Conservation (phyloP, 257 asterid genomes). For the Nicotiana noctiflora region DNA sequence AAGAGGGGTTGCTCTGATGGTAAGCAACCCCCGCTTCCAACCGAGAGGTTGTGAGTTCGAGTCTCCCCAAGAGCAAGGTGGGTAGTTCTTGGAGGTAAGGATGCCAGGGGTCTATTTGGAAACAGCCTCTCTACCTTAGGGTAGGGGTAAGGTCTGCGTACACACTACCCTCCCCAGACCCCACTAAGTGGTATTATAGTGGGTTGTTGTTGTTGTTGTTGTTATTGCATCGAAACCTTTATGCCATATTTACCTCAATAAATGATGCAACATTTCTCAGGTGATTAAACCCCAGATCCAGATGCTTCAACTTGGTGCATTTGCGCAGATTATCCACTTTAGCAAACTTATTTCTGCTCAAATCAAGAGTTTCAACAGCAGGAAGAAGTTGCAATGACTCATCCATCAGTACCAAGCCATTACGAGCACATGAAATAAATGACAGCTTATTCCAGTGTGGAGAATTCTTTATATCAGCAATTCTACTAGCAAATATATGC, state of each 20-base stretch:
- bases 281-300: slow-evolving; percentile 90
- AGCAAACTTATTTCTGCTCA: slow-evolving; percentile 85
- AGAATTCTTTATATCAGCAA: slow-evolving; percentile 77
- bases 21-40: no score
- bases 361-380: slow-evolving; percentile 79
- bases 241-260: slow-evolving; percentile 51
- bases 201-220: no score
- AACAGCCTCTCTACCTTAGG: no score
- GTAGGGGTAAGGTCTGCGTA: no score
- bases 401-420: slow-evolving; percentile 84
- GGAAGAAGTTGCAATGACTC: slow-evolving; percentile 97
- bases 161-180: no score
- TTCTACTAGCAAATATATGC: slow-evolving; percentile 87
- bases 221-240: neutral
- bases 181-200: no score
- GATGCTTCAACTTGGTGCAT: slow-evolving; percentile 73
- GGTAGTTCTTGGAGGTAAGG: no score
- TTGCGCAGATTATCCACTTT: slow-evolving; percentile 84
- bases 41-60: no score
- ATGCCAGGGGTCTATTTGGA: no score
- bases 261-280: slow-evolving; percentile 72
- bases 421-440: slow-evolving; percentile 82
- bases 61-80: no score
- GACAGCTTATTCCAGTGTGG: slow-evolving; percentile 83
- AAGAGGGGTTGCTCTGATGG: no score